These are phyloP conservation scores for Rhodotorula babjevae DNA, from an alignment of 768 basidiomycete species.

Conservation along the genomic window DNA sequence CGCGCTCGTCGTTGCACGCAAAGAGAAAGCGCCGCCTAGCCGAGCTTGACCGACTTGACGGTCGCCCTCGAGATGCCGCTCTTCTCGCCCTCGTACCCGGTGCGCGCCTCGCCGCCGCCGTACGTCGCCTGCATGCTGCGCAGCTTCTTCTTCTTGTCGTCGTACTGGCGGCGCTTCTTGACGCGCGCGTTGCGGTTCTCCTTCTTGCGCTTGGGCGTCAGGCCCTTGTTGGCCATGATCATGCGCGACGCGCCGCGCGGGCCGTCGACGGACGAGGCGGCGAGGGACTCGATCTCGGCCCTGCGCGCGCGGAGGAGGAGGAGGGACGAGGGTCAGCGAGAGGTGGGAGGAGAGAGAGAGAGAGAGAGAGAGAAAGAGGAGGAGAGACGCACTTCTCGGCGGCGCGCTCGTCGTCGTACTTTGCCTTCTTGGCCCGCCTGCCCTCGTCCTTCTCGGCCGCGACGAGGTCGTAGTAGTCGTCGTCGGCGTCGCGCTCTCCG, in stretches of 20 bases:
- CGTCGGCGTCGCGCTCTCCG: slow-evolving; percentile 54
- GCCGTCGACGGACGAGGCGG: slow-evolving; percentile 52
- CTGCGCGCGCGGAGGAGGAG: slow-evolving; percentile 6
- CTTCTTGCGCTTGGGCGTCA: slow-evolving; percentile 84
- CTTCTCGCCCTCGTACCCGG: slow-evolving; percentile 81
- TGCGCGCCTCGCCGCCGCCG: slow-evolving; percentile 70
- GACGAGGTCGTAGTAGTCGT: slow-evolving; percentile 88
- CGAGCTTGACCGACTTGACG: slow-evolving; percentile 26
- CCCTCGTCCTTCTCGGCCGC: slow-evolving; percentile 65
- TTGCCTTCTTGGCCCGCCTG: slow-evolving; percentile 73
- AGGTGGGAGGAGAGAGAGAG: neutral
- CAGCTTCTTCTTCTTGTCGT: slow-evolving; percentile 89
- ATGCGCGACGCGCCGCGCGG: slow-evolving; percentile 84
- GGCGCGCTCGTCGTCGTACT: slow-evolving; percentile 63
- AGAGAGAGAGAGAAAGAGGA: neutral
- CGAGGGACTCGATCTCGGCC: slow-evolving; percentile 20
- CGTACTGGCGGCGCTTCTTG: slow-evolving; percentile 88
- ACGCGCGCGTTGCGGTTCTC: slow-evolving; percentile 91
- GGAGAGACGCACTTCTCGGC: slow-evolving; percentile 56
- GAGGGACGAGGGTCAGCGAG: neutral
- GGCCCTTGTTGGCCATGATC: slow-evolving; percentile 88
- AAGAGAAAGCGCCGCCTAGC: neutral
- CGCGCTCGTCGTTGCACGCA: no score
- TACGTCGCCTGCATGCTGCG: slow-evolving; percentile 85
- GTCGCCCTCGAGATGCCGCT: slow-evolving; percentile 55